Base-by-base conservation (phyloP, 805 yeast species). In the Saturnispora halmiae region DNA sequence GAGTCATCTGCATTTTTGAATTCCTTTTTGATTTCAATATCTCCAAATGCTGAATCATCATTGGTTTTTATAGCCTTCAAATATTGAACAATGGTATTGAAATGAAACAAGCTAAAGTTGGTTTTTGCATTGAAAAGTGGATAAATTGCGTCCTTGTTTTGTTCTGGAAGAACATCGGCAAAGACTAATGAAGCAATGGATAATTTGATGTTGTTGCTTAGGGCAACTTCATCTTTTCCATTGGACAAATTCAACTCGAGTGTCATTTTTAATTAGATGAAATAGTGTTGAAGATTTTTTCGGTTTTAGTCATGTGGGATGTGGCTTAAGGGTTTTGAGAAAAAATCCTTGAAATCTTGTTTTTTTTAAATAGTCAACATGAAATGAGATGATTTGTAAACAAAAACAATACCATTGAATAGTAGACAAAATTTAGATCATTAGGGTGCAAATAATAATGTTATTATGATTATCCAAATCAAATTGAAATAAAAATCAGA, bases 71-170 rank as follows among this genome's bases (percentile, higher is more conserved):
- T 38, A n/a, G 58, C 59, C 31, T 75, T 64, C 46, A 78, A 61
- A 52, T 75, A 82, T 56, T 77, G 76, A 46, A 81, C 78, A 39
- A 81, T 76, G 16, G 92, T 77, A 54, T 81, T 79, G 16, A 84
- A 67, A 57, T 81, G 85, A 43, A 67, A 60, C 46, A 82, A 65
- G 49, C 70, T 72, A 40, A 75, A 70, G 6, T 60, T 58, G 29
- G 66, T 56, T 45, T 66, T 66, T 6, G 57, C 42, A 46, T 70
- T 61, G 6, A 40, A 19, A 41, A 50, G 36, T 11, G 31, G 22
- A 6, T 42, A 33, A 5, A 36, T 8, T 14, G 40, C 40, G 18
- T 38, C 33, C 19, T 42, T 21, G 21, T 43, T 40, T 10, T 31
- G 36, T 21, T 14, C 35, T 13, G 47, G 40, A 5, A 40, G 33